A percentile compares a stretch with the other conserved stretches of the same genome.
Conservation (phyloP, 225 moss, liverwort and hornwort species). For the Thuidium tamariscinum region DNA sequence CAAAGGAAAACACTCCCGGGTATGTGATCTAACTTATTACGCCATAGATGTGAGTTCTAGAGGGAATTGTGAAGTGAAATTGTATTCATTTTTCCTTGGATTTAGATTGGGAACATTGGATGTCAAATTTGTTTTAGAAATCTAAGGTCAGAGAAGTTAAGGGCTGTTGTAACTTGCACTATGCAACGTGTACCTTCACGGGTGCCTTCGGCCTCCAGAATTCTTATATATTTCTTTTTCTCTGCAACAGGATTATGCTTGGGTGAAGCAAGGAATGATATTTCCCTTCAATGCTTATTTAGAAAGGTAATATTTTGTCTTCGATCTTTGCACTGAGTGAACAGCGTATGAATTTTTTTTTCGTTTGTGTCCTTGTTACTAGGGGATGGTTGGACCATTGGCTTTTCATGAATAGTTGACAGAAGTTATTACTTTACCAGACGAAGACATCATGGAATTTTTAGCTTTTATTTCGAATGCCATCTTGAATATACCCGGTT, state of each 20-base stretch:
- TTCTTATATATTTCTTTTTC: neutral
- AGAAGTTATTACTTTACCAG: neutral
- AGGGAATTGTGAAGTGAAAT: neutral
- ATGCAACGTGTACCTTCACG: neutral
- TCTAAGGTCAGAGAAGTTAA: neutral
- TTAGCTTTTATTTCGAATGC: neutral
- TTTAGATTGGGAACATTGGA: neutral
- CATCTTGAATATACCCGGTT: neutral
- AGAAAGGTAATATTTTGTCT: conserved; percentile 43
- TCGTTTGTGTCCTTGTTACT: neutral
- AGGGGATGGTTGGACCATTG: neutral
- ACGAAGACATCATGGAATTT: neutral
- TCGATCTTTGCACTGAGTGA: neutral
- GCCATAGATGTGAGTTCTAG: neutral
- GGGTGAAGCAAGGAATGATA: conserved; percentile 99
- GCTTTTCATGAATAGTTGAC: neutral
- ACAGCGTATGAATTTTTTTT: neutral
- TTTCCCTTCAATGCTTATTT: conserved; percentile 78
- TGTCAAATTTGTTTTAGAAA: neutral
- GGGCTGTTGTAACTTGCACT: neutral
- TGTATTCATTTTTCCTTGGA: neutral
- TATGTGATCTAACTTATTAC: conserved; percentile 16
- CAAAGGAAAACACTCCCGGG: conserved; percentile 89
- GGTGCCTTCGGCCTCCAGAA: neutral
- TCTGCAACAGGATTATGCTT: conserved; percentile 86